Conservation (phyloP, 1,284 basidiomycete species). For the Coniophora puteana region DNA sequence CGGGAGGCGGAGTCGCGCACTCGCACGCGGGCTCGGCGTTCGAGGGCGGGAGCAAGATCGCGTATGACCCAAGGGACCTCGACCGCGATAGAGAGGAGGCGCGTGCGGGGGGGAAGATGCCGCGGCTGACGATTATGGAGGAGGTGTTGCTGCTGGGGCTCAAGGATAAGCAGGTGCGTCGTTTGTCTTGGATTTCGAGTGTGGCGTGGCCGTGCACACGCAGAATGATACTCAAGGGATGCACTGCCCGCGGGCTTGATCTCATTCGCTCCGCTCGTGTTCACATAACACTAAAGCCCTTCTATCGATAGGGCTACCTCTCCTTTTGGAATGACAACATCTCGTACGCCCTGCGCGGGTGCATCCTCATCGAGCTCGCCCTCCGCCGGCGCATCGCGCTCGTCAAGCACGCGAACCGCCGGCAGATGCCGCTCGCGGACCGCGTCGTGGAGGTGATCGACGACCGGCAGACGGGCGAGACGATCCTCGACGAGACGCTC, state of each 20-base stretch:
- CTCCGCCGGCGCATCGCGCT: slow-evolving; percentile 87
- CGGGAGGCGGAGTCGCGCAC: slow-evolving; percentile 8
- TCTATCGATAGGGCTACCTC: slow-evolving; percentile 69
- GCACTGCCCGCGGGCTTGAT: neutral
- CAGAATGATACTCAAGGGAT: too few species aligned
- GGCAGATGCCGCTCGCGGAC: slow-evolving; percentile 76
- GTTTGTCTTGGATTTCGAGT: neutral
- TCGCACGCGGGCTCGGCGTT: slow-evolving; percentile 75
- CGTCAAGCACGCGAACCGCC: slow-evolving; percentile 78
- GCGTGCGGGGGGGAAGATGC: slow-evolving; percentile 68
- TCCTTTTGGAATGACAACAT: slow-evolving; percentile 99
- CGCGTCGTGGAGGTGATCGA: slow-evolving; percentile 89
- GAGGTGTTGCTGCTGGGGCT: slow-evolving; percentile 91
- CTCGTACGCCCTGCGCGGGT: slow-evolving; percentile 91
- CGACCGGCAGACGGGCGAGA: slow-evolving; percentile 90
- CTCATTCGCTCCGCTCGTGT: neutral
- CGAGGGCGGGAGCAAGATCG: slow-evolving; percentile 81
- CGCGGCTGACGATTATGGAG: slow-evolving; percentile 93
- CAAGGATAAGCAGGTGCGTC: slow-evolving; percentile 82
- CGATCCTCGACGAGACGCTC: slow-evolving; percentile 92
- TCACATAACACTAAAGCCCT: too few species aligned
- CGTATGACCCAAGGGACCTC: slow-evolving; percentile 92
- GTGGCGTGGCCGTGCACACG: too few species aligned
- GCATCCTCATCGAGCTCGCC: slow-evolving; percentile 93
- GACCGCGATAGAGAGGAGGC: slow-evolving; percentile 73